Conservation (phyloP, 257 asterid genomes). For the Solanum pimpinellifolium region DNA sequence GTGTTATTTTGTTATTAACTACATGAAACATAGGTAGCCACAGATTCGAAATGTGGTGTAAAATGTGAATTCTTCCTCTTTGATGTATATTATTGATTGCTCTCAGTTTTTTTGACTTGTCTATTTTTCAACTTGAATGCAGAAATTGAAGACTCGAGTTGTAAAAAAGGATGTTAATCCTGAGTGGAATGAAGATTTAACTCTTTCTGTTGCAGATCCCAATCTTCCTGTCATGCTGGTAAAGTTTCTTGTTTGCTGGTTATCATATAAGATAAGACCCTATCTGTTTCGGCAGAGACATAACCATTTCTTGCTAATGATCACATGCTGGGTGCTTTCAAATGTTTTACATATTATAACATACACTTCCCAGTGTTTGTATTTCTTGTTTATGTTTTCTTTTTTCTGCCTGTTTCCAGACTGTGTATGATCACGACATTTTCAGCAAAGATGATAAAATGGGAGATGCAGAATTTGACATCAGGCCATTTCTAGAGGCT, state of each 20-base stretch:
- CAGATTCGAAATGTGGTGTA: neutral
- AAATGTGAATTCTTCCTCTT: neutral
- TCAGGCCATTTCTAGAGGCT: slow-evolving; percentile 26
- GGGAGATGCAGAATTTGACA: slow-evolving; percentile 41
- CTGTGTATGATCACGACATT: slow-evolving; percentile 35
- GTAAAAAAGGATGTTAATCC: slow-evolving; percentile 73
- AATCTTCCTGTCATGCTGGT: slow-evolving; percentile 39
- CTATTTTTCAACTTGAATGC: slow-evolving; percentile 9
- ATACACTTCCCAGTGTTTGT: neutral
- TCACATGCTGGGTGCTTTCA: neutral
- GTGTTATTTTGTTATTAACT: neutral
- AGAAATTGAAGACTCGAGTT: slow-evolving; percentile 81
- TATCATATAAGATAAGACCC: neutral
- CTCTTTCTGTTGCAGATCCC: slow-evolving; percentile 56
- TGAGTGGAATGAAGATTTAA: slow-evolving; percentile 85
- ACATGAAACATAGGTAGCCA: neutral
- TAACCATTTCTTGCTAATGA: neutral
- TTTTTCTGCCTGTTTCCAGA: slow-evolving; percentile 12
- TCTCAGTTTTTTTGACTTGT: neutral
- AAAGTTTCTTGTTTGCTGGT: slow-evolving; percentile 5
- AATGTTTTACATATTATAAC: neutral
- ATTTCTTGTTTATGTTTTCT: neutral
- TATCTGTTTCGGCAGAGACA: neutral
- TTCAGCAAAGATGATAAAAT: slow-evolving; percentile 40
- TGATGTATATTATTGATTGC: neutral